Evolutionary conservation across 2,329 filamentous ascomycete species (phyloP), one percentile per base, ranked within the genome.

Genomic region (Epichloe sp.): DNA sequence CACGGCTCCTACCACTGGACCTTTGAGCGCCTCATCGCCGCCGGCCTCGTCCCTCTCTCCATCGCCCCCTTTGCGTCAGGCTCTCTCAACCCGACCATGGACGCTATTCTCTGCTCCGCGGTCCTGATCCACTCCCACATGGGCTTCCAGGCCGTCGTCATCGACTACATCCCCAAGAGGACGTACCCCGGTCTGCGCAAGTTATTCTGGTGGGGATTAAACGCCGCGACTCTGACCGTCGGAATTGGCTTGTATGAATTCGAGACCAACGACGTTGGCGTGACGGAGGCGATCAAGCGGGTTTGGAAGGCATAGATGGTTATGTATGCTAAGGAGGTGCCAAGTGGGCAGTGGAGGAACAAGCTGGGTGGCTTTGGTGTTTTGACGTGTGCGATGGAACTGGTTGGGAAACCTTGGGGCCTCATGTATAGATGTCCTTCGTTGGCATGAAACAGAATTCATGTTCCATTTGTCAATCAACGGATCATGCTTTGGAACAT

Each of bases 1-100:
- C 88, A 98, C 73, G 93, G 93, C 61, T 94, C 86, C 70, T 98
- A 97, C 76, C 93, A 98, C 79, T 98, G 93, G 93, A 87, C 86
- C 54, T 95, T 95, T 64, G 93, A 98, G 77, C 89, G 88, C 65
- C 67, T 88, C 52, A 73, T 97, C 60, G 84, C 88, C 52, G 84
- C 80, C 52, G 85, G 82, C 51, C 80, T 98, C 55, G 74, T 98
- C 55, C 94, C 93, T 48, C 76, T 98, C 58, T 88, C 85, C 56
- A 76, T 97, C 58, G 85, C 89, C 40, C 93, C 93, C 56, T 98
- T 98, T 71, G 90, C 90, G 55, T 83, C 87, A 54, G 90, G 90
- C 63, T 88, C 88, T 40, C 77, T 97, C 58, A 95, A 95, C 79
- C 93, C 93, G 48, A 76, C 85, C 57, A 79, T 85, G 63, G 93